Percentiles rank a stretch among this genome's conserved stretches.
Evolutionary conservation across 495 filamentous ascomycete genomes (phyloP).

Genomic region (Xylaria acuta): DNA sequence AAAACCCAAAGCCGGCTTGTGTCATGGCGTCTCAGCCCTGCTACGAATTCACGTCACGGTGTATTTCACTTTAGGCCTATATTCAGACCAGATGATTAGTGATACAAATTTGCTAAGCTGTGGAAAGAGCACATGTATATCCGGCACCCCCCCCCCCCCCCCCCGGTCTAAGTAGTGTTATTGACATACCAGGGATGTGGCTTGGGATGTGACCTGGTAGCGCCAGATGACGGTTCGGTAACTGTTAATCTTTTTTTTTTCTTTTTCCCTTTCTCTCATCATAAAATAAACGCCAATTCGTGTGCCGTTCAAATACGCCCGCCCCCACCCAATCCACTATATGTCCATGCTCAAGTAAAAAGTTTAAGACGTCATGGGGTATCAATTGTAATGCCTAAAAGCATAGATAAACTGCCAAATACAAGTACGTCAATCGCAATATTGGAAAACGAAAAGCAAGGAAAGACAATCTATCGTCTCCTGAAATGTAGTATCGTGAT

Average conservation of each 20-base stretch:
- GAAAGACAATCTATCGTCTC: not conserved
- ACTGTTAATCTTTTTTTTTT: not conserved
- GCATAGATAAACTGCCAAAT: slow-evolving; percentile 24
- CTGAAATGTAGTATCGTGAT: not conserved
- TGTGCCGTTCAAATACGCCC: not conserved
- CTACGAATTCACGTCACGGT: not conserved
- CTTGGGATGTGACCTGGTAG: not conserved
- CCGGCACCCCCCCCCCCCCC: no score
- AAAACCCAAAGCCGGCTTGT: not conserved
- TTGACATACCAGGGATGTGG: not conserved
- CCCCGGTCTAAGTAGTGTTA: not conserved
- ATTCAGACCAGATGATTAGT: no score
- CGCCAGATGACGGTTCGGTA: slow-evolving; percentile 24
- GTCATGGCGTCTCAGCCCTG: not conserved
- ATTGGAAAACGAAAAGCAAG: not conserved
- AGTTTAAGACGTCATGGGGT: slow-evolving; percentile 28
- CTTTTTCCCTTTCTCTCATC: not conserved
- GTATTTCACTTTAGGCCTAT: not conserved
- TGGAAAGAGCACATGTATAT: not conserved
- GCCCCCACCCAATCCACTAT: not conserved
- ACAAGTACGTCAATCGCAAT: not conserved
- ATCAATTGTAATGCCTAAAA: slow-evolving; percentile 40
- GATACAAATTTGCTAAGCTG: not conserved
- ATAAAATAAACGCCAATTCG: not conserved
- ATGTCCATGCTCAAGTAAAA: slow-evolving; percentile 1